Percentiles rank a stretch among this genome's conserved stretches.
These are phyloP conservation scores for Candida tallmaniae DNA, from an alignment of 805 yeast species.

Conservation along the genomic window DNA sequence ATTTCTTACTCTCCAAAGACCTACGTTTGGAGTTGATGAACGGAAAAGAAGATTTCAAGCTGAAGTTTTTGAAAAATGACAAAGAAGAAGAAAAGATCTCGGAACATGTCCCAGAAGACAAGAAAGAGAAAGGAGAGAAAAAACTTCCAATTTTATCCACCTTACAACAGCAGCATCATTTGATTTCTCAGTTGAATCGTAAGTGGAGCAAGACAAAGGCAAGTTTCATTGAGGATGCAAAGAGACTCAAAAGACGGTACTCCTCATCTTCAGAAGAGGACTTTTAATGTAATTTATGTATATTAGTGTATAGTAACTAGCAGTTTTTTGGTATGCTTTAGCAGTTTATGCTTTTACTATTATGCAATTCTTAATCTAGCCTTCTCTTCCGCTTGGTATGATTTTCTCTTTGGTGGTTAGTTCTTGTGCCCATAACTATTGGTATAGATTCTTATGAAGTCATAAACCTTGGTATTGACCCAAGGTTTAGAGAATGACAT, in stretches of 20 bases:
- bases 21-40: slow-evolving; percentile 32
- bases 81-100: neutral
- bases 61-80: slow-evolving; percentile 7
- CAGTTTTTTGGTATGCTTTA: too few relatives aligned
- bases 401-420: too few relatives aligned
- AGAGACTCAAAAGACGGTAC: slow-evolving; percentile 7
- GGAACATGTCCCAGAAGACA: neutral
- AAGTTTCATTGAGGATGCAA: slow-evolving; percentile 2
- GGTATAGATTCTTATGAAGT: too few relatives aligned
- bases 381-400: too few relatives aligned
- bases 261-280: slow-evolving; percentile 8
- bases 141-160: slow-evolving; percentile 12
- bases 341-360: too few relatives aligned
- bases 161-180: slow-evolving; percentile 26
- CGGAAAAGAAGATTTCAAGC: slow-evolving; percentile 10
- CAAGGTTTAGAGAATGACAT: slow-evolving; percentile 11
- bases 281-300: slow-evolving; percentile 1
- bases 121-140: slow-evolving; percentile 5
- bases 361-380: too few relatives aligned
- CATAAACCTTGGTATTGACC: neutral
- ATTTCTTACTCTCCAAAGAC: slow-evolving; percentile 32
- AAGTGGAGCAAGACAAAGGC: slow-evolving; percentile 36
- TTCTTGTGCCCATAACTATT: too few relatives aligned
- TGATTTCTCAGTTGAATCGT: slow-evolving; percentile 31
- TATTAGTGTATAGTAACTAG: slow-evolving; percentile 1